Base-by-base conservation (phyloP, 2,329 filamentous ascomycete species). In the Colletotrichum endophyticum region DNA sequence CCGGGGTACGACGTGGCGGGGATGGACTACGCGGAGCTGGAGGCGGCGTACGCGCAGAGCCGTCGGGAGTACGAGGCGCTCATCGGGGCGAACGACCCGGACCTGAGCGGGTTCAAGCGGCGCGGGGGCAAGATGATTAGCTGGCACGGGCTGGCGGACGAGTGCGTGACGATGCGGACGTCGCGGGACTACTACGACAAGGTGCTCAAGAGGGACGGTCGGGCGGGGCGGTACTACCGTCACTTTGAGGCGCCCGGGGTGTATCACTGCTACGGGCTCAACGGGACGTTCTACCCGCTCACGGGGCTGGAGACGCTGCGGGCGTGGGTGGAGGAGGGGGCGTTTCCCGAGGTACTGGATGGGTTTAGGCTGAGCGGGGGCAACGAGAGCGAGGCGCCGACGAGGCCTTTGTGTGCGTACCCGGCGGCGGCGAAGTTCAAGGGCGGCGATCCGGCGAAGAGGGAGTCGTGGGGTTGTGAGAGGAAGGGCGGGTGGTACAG, bases 221-320 rank as follows among this genome's bases (percentile, higher is more conserved):
- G 27, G 6, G 75, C 72, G 6, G n/a, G 27, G 25, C 86, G 88
- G 30, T 89, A 89, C 80, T 92, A 90, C 81, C 80, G 85, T 3
- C 84, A 89, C 78, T 91, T 91, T 79, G 81, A 84, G 9, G 85
- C 91, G 7, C 88, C 89, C 2, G 90, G 89, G 1, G 87, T 91
- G 82, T 84, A 82, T 19, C 90, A 91, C 80, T 92, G 90, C 73
- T 76, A 73, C 39, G 73, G 77, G 36, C 30, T 70, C 13, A 66
- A 72, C 27, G 73, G 76, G 15, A 73, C 59, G 9, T 78, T 63
- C 36, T 78, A 76, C 36, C 76, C 76, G 66, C 66, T 76, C 13
- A 73, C 61, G 27, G 76, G 63, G 15, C 34, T 78, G 11, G 76
- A 78, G 34, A 59, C 73, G 25, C 32, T 78, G 69, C 44, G 69